Evolutionary conservation across 2,329 filamentous ascomycete species (phyloP).

Genomic region (Talaromyces sp.): DNA sequence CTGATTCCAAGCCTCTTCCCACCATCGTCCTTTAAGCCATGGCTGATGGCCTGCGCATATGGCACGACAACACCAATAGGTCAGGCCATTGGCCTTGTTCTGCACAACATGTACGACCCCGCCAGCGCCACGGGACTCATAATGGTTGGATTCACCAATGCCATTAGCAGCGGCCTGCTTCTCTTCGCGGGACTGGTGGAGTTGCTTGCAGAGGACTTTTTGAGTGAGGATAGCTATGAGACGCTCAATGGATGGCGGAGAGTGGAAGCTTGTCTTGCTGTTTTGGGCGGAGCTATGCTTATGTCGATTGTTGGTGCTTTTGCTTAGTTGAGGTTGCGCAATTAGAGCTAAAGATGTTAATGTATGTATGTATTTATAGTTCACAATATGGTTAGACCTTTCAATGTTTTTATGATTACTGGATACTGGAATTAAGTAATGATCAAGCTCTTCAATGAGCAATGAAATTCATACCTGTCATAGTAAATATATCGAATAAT

Average conservation of each 20-base stretch:
- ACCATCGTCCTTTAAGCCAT: slow-evolving; percentile 68
- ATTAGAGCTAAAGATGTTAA: not conserved
- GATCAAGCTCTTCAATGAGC: not conserved
- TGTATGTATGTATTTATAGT: not conserved
- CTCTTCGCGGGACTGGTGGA: slow-evolving; percentile 82
- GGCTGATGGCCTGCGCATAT: slow-evolving; percentile 63
- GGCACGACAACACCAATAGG: slow-evolving; percentile 74
- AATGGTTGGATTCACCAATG: slow-evolving; percentile 84
- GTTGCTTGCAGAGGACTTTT: slow-evolving; percentile 78
- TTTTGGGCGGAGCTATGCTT: slow-evolving; percentile 57
- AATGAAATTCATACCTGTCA: not conserved
- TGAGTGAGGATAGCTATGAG: slow-evolving; percentile 63
- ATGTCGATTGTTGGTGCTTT: slow-evolving; percentile 68
- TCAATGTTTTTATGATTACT: not conserved
- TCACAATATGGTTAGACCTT: not conserved
- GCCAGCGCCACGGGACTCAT: slow-evolving; percentile 70
- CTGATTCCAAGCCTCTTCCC: slow-evolving; percentile 65
- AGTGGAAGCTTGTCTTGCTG: slow-evolving; percentile 60
- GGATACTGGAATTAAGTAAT: not conserved
- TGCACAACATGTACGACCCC: slow-evolving; percentile 78
- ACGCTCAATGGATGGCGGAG: slow-evolving; percentile 56
- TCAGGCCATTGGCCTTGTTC: slow-evolving; percentile 73
- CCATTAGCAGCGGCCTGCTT: slow-evolving; percentile 73
- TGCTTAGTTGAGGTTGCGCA: slow-evolving; percentile 40
- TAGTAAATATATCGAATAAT: not conserved